Base-by-base conservation (phyloP, 2,329 filamentous ascomycete genomes). In the Monosporascus sp. region DNA sequence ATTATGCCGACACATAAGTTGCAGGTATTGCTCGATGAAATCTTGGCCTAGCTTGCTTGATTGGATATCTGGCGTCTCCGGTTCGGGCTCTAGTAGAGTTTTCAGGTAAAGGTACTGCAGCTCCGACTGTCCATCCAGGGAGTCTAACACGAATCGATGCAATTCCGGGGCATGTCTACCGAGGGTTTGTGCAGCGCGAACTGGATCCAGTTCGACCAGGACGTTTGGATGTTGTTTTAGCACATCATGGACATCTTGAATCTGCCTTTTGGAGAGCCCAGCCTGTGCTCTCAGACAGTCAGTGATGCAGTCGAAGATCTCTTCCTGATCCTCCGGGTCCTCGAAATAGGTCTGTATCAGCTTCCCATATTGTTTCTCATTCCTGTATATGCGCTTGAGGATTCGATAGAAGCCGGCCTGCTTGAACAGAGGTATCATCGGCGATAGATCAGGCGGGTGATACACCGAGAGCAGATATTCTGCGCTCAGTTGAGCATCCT, bases 401-500 rank as follows among this genome's bases (percentile, higher is more conserved):
- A 99, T 93, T 48, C 94, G 86, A 68, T 89, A 95, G 68, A 97
- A 99, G 0, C 85, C 82, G 2, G 94, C 93, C 57, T 85, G 77
- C 60, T 85, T 83, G 62, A 97, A 89, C 0, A 89, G 73, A 0
- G 89, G 85, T 55, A 97, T 87, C 62, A 97, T 75, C 9, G 78
- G 78, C 35, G 85, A 78, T 55, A 94, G 78, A 65, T 96, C 88
- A 3, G 93, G 85, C 17, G 95, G 94, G 52, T 94, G 91, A 66
- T 97, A 97, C 5, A 94, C 84, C 0, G 95, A 97, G 20, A 99
- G 77, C 1, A 99, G 75, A 68, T 99, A 99, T 71, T 99, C 94
- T 1, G 89, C 88, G 66, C 94, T 99, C n/a, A 99, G 80, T 70
- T 99, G 92, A 45, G 93, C 95, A 70, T 99, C 94, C 51, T 97